phyloP scores from a whole-genome alignment of 2,329 filamentous ascomycete species.

The Diaporthe sp. region DNA sequence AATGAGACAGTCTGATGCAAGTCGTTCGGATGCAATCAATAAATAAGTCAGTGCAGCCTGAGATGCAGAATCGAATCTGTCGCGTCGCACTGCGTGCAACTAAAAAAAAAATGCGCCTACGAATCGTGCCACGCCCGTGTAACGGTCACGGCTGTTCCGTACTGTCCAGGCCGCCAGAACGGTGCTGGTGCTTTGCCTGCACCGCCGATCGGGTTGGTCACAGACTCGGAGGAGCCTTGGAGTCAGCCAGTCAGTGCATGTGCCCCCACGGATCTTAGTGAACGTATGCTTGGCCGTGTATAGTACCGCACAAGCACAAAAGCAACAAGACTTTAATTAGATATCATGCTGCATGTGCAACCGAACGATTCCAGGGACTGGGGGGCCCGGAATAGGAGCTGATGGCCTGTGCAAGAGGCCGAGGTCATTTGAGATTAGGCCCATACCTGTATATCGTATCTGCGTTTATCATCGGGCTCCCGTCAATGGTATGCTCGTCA shows the following conservation, averaged over 20 bases:
- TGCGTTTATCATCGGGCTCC: slow-evolving; percentile 3
- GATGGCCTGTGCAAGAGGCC: slow-evolving; percentile 11
- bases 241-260: neutral
- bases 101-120: neutral
- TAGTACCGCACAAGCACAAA: neutral
- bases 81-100: slow-evolving; percentile 24
- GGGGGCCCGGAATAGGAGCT: neutral
- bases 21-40: slow-evolving; percentile 17
- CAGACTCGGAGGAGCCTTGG: neutral
- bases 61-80: slow-evolving; percentile 32
- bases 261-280: slow-evolving; percentile 20
- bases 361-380: neutral
- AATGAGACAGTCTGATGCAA: slow-evolving; percentile 21
- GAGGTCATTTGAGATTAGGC: slow-evolving; percentile 20
- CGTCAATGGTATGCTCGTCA: neutral
- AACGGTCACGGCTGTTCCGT: neutral
- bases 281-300: slow-evolving; percentile 1
- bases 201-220: neutral
- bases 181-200: neutral
- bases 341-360: slow-evolving; percentile 11
- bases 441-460: slow-evolving; percentile 2
- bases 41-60: slow-evolving; percentile 1
- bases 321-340: slow-evolving; percentile 2
- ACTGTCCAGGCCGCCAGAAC: neutral
- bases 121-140: slow-evolving; percentile 28